Evolutionary conservation across 129 eudicot genomes (phyloP), one percentile per base, ranked within the genome.

Genomic region (Solidago caesia): DNA sequence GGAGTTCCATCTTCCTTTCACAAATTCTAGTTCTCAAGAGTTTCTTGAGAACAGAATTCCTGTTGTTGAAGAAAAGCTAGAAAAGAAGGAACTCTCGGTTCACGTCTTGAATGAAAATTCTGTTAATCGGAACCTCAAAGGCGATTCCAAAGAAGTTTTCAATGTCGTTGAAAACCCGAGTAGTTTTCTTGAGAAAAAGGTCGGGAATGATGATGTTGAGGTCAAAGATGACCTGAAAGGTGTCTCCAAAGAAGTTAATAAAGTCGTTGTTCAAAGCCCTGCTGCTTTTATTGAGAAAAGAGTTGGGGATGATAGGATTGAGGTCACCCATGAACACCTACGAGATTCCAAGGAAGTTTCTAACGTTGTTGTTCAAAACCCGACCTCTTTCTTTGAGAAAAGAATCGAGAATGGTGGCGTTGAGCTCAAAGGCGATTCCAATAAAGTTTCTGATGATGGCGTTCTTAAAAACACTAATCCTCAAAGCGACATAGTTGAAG

Each of bases 1-100:
- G 63, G 83, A 68, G 42, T 76, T 79, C 75, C 84, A 82, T 53
- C 57, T 83, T 44, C 83, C 86, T 4, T 77, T 49, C 49, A 58
- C 14, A 15, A 85, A 85, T 69, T 81, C 75, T 26, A 77, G 77
- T 67, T 71, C 87, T 73, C 69, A 61, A 16, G 75, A 67, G 67
- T 26, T 74, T 60, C 59, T 69, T 53, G 72, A 80, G 13, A 80
- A 69, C 4, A 15, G n/a, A 56, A 63, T 59, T 80, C 76, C 84
- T 27, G 21, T 68, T 68, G 46, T 75, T 47, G 78, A 81, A 76
- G 81, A 81, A 71, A 75, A 68, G 29, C 33, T 81, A 5, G 73
- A 81, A 66, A 68, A 48, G 61, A 51, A 21, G 42, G 47, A 45
- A 11, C 56, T 64, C 43, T 21, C 4, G 69, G n/a, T 73, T 81